Evolutionary conservation across 805 yeast species (phyloP).

Genomic region (Saturnispora besseyi): DNA sequence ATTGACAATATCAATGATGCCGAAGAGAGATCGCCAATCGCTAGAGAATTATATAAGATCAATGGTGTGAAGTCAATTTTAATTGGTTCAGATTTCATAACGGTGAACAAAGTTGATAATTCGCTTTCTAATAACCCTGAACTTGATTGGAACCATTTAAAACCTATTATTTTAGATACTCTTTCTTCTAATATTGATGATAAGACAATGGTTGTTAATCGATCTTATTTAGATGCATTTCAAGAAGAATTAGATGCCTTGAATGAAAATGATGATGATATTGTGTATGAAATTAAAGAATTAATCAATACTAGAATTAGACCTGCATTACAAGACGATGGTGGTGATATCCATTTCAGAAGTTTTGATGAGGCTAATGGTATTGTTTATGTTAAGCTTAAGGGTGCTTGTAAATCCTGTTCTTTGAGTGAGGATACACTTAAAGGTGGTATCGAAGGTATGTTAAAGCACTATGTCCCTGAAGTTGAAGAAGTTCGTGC

Average conservation of each 20-base stretch:
- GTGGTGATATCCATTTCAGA: conserved; percentile 66
- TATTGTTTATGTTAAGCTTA: conserved; percentile 46
- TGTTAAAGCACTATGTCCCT: conserved; percentile 62
- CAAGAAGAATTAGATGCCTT: conserved; percentile 22
- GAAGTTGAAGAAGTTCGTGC: conserved; percentile 51
- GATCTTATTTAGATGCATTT: conserved; percentile 18
- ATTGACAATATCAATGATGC: conserved; percentile 47
- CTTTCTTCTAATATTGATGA: conserved; percentile 21
- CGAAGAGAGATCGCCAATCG: conserved; percentile 52
- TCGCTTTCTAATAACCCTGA: conserved; percentile 26
- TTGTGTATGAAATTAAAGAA: conserved; percentile 60
- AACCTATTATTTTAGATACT: conserved; percentile 20
- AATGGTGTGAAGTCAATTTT: conserved; percentile 62
- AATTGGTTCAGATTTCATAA: conserved; percentile 67
- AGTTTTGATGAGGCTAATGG: conserved; percentile 48
- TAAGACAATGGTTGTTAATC: conserved; percentile 22
- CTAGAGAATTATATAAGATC: conserved; percentile 47
- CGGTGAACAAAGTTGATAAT: conserved; percentile 48
- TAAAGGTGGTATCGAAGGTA: conserved; percentile 60
- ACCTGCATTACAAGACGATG: conserved; percentile 70
- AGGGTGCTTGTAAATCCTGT: conserved; percentile 70
- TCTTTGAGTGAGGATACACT: conserved; percentile 57
- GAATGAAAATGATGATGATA: conserved; percentile 55
- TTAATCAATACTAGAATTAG: conserved; percentile 59
- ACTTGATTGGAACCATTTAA: conserved; percentile 25